These are phyloP conservation scores for Brettanomyces sp. DNA, from an alignment of 805 yeast species.

Conservation along the genomic window DNA sequence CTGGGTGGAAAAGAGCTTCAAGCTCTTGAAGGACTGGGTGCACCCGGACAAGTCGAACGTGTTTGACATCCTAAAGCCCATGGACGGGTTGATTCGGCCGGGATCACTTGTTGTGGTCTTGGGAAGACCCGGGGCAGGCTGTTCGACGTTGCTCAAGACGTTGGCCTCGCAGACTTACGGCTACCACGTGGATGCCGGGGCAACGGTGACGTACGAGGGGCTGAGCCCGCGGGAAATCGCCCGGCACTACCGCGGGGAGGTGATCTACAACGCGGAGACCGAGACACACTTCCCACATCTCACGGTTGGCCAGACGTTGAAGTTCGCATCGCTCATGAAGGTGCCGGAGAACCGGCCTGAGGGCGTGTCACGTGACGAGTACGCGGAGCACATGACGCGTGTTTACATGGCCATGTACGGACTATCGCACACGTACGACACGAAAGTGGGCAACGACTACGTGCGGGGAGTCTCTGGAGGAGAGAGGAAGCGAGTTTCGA, in stretches of 20 bases:
- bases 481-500: slow-evolving; percentile 52
- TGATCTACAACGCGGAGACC: slow-evolving; percentile 57
- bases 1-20: slow-evolving; percentile 22
- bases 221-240: slow-evolving; percentile 38
- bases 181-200: slow-evolving; percentile 36
- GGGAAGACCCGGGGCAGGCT: slow-evolving; percentile 77
- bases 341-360: slow-evolving; percentile 51
- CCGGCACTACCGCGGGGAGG: slow-evolving; percentile 53
- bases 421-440: slow-evolving; percentile 37
- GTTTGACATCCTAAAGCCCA: slow-evolving; percentile 48
- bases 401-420: slow-evolving; percentile 27
- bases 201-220: slow-evolving; percentile 44
- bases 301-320: slow-evolving; percentile 54
- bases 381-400: slow-evolving; percentile 34
- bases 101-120: slow-evolving; percentile 61
- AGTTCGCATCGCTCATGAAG: slow-evolving; percentile 49
- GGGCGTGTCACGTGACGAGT: slow-evolving; percentile 41
- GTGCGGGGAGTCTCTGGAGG: slow-evolving; percentile 58
- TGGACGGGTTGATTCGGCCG: slow-evolving; percentile 51
- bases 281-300: slow-evolving; percentile 61
- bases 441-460: slow-evolving; percentile 51
- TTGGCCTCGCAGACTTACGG: slow-evolving; percentile 52
- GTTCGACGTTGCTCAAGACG: slow-evolving; percentile 56
- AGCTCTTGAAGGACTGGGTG: slow-evolving; percentile 5
- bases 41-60: slow-evolving; percentile 5